These are phyloP conservation scores for Hanseniaspora valbyensis DNA, from an alignment of 805 yeast genomes.

Conservation along the genomic window DNA sequence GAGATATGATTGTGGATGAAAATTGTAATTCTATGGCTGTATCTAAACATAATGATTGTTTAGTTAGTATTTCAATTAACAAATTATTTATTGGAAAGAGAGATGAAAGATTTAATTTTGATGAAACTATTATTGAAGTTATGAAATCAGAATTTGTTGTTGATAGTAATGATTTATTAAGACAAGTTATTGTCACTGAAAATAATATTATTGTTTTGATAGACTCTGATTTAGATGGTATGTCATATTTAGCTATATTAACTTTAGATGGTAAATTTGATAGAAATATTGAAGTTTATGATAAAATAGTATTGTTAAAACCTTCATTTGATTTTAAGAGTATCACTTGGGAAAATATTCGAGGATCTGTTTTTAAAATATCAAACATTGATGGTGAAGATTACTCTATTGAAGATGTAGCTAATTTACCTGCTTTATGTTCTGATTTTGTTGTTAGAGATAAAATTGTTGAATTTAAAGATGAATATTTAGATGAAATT, in stretches of 20 bases:
- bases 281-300: slow-evolving; percentile 35
- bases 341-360: slow-evolving; percentile 49
- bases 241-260: slow-evolving; percentile 35
- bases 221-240: slow-evolving; percentile 44
- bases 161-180: slow-evolving; percentile 36
- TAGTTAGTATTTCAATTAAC: slow-evolving; percentile 48
- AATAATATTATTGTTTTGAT: slow-evolving; percentile 44
- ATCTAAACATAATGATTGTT: slow-evolving; percentile 44
- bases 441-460: slow-evolving; percentile 43
- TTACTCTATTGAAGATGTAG: slow-evolving; percentile 29
- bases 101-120: slow-evolving; percentile 21
- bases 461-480: background rate
- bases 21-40: slow-evolving; percentile 58
- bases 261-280: slow-evolving; percentile 11
- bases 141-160: slow-evolving; percentile 18
- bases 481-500: slow-evolving; percentile 20
- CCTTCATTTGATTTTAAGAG: slow-evolving; percentile 42
- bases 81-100: slow-evolving; percentile 37
- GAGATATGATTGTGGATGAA: slow-evolving; percentile 47
- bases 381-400: slow-evolving; percentile 21
- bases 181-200: slow-evolving; percentile 54
- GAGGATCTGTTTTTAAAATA: slow-evolving; percentile 45
- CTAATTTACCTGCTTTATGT: slow-evolving; percentile 61
- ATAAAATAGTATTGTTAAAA: slow-evolving; percentile 47
- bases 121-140: slow-evolving; percentile 1